Evolutionary conservation across 2,329 filamentous ascomycete species (phyloP), one percentile per base, ranked within the genome.

Genomic region (Ampelomyces quisqualis): DNA sequence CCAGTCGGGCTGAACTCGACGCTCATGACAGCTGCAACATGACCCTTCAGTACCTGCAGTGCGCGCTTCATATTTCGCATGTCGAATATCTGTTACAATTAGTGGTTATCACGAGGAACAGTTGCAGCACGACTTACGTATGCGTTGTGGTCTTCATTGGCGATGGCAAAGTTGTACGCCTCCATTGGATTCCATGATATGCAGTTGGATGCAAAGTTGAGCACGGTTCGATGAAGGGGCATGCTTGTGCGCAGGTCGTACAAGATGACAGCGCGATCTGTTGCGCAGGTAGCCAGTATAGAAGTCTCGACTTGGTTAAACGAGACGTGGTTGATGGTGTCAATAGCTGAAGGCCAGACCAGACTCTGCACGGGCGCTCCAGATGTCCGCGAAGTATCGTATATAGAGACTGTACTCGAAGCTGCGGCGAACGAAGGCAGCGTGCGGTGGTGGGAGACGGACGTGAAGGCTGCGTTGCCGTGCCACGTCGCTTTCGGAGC

Each of bases 121-220:
- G 32, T 7, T 11, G 4, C 7, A 2, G 7, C 3, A 2, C 5
- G 20, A 45, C 54, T 45, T 52, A 60, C 55, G 62, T 90, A 88
- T 52, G 86, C 79, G 68, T 95, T 94, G 73, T 96, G 91, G 62
- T 97, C 93, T 74, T 98, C 93, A 56, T 87, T 94, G 9, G 88
- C 93, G 20, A 90, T 83, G 11, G 90, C 91, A 62, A 97, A 85
- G 72, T 97, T 95, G 76, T 95, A 95, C 6, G 90, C 87, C 69
- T 95, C 90, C 85, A 96, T 93, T 0, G 93, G 93, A 55, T 96
- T 96, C 89, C 91, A 98, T 2, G 60, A 43, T 81, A 96, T 93
- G 0, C 90, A 91, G 56, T 96, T 96, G 84, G 90, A 98, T 24
- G 90, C 82, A 54, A 98, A 85, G 38, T 81, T 87, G 53, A 97